These are phyloP conservation scores for Penicillium subrubescens DNA, from an alignment of 495 filamentous ascomycete genomes.

Conservation along the genomic window DNA sequence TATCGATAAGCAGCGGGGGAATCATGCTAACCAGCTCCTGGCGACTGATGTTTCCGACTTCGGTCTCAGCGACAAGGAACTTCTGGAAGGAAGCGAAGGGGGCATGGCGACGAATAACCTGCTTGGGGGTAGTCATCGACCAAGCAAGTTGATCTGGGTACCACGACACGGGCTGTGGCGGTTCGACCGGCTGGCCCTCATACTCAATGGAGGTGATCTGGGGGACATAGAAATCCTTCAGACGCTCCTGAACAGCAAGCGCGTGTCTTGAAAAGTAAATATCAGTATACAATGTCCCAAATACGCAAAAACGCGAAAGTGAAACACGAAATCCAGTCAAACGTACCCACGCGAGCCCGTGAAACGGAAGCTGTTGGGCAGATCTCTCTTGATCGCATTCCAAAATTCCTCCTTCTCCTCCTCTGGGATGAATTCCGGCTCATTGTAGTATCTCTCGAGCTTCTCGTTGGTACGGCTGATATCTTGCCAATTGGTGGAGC, in stretches of 20 bases:
- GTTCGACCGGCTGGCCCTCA: slow-evolving; percentile 77
- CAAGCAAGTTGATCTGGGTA: slow-evolving; percentile 93
- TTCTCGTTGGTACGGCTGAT: slow-evolving; percentile 71
- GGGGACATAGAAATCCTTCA: slow-evolving; percentile 87
- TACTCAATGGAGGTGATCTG: slow-evolving; percentile 79
- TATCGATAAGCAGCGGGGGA: slow-evolving; percentile 88
- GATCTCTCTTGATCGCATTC: slow-evolving; percentile 72
- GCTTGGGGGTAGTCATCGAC: slow-evolving; percentile 95
- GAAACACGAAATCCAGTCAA: neutral
- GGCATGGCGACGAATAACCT: slow-evolving; percentile 83
- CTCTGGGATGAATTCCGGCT: slow-evolving; percentile 67
- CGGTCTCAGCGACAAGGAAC: slow-evolving; percentile 96
- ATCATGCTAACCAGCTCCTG: slow-evolving; percentile 99
- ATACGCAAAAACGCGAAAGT: slow-evolving; percentile 1
- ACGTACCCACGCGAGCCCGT: slow-evolving; percentile 83
- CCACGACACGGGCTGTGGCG: slow-evolving; percentile 80
- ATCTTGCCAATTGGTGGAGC: slow-evolving; percentile 51
- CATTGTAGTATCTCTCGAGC: slow-evolving; percentile 82
- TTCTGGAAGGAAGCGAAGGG: slow-evolving; percentile 96
- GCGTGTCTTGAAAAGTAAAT: slow-evolving; percentile 62
- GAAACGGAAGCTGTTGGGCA: slow-evolving; percentile 96
- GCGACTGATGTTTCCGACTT: slow-evolving; percentile 93
- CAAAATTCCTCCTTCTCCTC: slow-evolving; percentile 80
- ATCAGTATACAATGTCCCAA: slow-evolving; percentile 11
- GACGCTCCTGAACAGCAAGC: slow-evolving; percentile 77